Conservation (phyloP, 106 monocot genomes). For the Acorus calamus region DNA sequence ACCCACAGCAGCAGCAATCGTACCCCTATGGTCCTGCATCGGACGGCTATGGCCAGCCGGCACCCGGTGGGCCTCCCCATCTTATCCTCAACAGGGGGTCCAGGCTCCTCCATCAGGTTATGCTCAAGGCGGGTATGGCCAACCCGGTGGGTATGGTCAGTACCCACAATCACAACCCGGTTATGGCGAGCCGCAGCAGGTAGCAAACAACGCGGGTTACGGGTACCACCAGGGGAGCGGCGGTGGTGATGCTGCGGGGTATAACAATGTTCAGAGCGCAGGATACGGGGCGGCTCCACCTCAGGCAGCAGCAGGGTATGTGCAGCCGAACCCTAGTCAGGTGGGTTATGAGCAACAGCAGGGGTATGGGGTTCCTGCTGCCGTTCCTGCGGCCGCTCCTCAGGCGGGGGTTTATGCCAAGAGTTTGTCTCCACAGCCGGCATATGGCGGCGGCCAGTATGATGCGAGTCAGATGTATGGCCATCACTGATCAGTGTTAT, state of each 20-base stretch:
- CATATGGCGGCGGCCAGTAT: conserved; percentile 13
- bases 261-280: conserved; percentile 16
- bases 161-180: conserved; percentile 32
- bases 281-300: conserved; percentile 28
- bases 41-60: conserved; percentile 33
- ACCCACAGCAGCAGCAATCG: conserved; percentile 16
- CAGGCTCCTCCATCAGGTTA: conserved; percentile 20
- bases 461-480: conserved; percentile 16
- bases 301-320: conserved; percentile 11
- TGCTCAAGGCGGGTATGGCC: conserved; percentile 32
- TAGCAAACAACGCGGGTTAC: conserved; percentile 16
- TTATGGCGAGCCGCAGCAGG: conserved; percentile 38
- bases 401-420: conserved; percentile 1
- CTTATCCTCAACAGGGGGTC: conserved; percentile 28
- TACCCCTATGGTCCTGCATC: conserved; percentile 34
- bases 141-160: conserved; percentile 41
- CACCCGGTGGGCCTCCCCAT: conserved; percentile 4
- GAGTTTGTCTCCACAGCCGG: conserved; percentile 33
- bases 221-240: conserved; percentile 31
- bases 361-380: conserved; percentile 14
- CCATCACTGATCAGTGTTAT: conserved; percentile 1
- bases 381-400: neutral
- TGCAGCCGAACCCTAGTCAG: conserved; percentile 23
- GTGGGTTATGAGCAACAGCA: conserved; percentile 48
- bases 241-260: conserved; percentile 9